These are phyloP conservation scores for Psilocybe mexicana DNA, from an alignment of 1,284 basidiomycete genomes.

Conservation along the genomic window DNA sequence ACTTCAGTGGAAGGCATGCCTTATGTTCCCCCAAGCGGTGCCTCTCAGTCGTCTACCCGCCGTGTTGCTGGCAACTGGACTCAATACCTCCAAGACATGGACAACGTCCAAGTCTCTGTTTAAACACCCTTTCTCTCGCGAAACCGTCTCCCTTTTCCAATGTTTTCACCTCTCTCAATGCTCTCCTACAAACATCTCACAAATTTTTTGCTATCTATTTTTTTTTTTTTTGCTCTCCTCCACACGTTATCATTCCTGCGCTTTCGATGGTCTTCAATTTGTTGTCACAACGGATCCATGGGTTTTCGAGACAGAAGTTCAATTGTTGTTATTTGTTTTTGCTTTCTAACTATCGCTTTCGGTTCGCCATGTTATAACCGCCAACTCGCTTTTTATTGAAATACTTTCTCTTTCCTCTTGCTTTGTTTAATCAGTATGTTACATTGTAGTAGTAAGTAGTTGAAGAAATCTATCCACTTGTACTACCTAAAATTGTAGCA, in stretches of 20 bases:
- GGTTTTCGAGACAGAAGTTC: too few relatives aligned
- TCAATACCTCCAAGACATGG: conserved; percentile 9
- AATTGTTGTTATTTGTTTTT: too few relatives aligned
- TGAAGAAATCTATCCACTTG: too few relatives aligned
- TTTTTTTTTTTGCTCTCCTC: too few relatives aligned
- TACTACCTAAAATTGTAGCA: background rate
- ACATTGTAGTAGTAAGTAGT: too few relatives aligned
- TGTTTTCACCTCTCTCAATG: background rate
- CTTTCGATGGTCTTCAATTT: background rate
- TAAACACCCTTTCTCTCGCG: background rate
- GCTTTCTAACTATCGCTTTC: too few relatives aligned
- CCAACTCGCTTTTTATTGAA: too few relatives aligned
- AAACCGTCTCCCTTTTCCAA: background rate
- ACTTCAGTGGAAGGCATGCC: conserved; percentile 11
- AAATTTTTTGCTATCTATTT: background rate
- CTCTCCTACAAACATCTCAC: background rate
- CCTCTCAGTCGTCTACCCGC: conserved; percentile 44
- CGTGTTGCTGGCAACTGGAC: conserved; percentile 59
- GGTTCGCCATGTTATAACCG: too few relatives aligned
- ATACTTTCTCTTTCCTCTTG: too few relatives aligned
- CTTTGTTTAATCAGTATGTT: too few relatives aligned
- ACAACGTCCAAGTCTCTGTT: background rate
- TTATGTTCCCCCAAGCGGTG: conserved; percentile 58
- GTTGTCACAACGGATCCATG: too few relatives aligned
- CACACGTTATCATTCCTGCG: background rate